These are phyloP conservation scores for Trypanosoma lewisi DNA, from an alignment of 208 protist genomes.

Conservation along the genomic window DNA sequence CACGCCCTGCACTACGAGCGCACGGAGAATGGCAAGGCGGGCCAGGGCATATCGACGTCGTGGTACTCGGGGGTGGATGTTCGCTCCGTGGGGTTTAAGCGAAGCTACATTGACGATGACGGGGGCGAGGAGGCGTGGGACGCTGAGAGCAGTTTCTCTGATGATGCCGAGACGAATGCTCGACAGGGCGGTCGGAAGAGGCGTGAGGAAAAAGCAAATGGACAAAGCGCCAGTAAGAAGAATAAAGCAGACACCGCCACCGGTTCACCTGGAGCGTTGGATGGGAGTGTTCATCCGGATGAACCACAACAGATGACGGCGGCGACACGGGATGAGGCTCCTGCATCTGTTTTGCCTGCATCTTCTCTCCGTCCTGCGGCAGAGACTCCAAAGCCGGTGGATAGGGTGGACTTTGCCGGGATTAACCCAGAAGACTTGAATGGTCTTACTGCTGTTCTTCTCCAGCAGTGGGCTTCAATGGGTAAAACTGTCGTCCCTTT, in stretches of 20 bases:
- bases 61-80: constrained; percentile 31
- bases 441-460: constrained; percentile 17
- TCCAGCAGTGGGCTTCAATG: constrained; percentile 27
- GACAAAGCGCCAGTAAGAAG: constrained; percentile 3
- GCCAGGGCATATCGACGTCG: constrained; percentile 27
- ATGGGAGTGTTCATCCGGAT: not conserved
- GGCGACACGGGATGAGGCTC: not conserved
- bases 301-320: not conserved
- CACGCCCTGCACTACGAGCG: constrained; percentile 24
- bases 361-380: not conserved
- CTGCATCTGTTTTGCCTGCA: not conserved
- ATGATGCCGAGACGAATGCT: not conserved
- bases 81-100: constrained; percentile 19
- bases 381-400: not conserved
- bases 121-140: constrained; percentile 4
- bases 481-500: constrained; percentile 35
- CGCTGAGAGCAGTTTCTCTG: not conserved
- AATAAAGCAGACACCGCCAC: constrained; percentile 3
- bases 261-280: not conserved
- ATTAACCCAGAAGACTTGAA: constrained; percentile 11
- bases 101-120: constrained; percentile 31
- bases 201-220: constrained; percentile 1
- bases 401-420: constrained; percentile 6
- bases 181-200: constrained; percentile 2
- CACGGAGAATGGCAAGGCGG: constrained; percentile 9